Percentiles rank a stretch among this genome's conserved stretches.
Evolutionary conservation across 2,329 filamentous ascomycete species (phyloP).

Genomic region (Aspergillus sojae): DNA sequence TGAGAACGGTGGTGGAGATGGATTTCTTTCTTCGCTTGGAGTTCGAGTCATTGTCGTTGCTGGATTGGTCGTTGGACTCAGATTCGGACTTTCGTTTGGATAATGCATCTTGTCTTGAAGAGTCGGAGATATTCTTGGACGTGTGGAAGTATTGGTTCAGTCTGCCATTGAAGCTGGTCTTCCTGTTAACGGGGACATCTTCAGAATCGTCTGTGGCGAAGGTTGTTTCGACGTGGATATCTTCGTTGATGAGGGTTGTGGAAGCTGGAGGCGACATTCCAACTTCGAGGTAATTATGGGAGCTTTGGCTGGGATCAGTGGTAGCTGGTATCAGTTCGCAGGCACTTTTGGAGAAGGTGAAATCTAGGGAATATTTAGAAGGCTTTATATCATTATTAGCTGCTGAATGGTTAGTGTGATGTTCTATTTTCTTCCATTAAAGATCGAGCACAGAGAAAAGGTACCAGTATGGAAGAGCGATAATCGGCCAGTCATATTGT

Average conservation of each 20-base stretch:
- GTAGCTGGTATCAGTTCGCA: not conserved
- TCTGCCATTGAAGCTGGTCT: constrained; percentile 39
- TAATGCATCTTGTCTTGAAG: constrained; percentile 4
- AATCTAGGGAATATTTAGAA: not conserved
- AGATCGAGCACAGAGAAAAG: too few species aligned
- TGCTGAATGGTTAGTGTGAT: not conserved
- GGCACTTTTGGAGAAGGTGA: not conserved
- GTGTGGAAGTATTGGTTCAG: constrained; percentile 38
- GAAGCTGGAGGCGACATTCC: constrained; percentile 8
- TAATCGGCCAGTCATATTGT: constrained; percentile 1
- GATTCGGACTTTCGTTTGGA: constrained; percentile 6
- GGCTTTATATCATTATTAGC: not conserved
- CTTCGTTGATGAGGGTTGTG: not conserved
- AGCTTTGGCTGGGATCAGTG: not conserved
- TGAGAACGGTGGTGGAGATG: not conserved
- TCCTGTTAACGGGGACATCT: constrained; percentile 37
- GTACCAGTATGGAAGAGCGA: not conserved
- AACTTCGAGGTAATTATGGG: not conserved
- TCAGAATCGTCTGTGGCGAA: constrained; percentile 8
- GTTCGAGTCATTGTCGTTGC: constrained; percentile 3
- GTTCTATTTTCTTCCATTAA: not conserved
- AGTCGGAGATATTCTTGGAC: constrained; percentile 4
- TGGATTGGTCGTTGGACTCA: not conserved
- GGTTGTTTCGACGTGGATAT: not conserved
- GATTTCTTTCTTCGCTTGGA: constrained; percentile 20